Evolutionary conservation across 805 yeast genomes (phyloP).

Genomic region (Ogataea paraovalis): DNA sequence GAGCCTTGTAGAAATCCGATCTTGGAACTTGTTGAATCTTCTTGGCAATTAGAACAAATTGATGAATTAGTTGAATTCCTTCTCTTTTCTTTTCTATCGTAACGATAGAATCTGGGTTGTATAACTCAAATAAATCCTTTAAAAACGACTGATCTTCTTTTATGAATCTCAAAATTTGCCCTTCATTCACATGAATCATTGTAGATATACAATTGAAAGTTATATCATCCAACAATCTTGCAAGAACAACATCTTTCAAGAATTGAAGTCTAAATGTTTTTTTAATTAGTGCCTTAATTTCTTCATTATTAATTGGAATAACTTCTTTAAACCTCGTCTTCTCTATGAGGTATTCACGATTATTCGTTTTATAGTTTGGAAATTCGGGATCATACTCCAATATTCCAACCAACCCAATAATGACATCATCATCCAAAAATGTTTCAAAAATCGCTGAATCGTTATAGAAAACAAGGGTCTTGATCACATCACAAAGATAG

Average conservation of each 20-base stretch:
- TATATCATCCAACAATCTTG: constrained; percentile 77
- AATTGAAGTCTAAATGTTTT: constrained; percentile 77
- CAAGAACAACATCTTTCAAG: constrained; percentile 81
- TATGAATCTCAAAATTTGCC: constrained; percentile 57
- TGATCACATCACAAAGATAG: constrained; percentile 66
- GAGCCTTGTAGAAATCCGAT: constrained; percentile 55
- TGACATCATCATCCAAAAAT: constrained; percentile 49
- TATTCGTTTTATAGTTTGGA: constrained; percentile 76
- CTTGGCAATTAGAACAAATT: constrained; percentile 73
- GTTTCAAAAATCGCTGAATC: constrained; percentile 59
- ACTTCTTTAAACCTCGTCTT: constrained; percentile 67
- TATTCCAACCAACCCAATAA: constrained; percentile 67
- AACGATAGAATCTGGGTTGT: constrained; percentile 27
- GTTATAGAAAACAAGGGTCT: constrained; percentile 65
- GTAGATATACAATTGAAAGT: constrained; percentile 64
- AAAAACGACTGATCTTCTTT: constrained; percentile 51
- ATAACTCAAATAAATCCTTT: constrained; percentile 55
- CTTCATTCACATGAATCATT: constrained; percentile 65
- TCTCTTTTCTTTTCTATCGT: constrained; percentile 43
- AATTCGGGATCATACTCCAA: constrained; percentile 88
- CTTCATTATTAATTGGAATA: constrained; percentile 52
- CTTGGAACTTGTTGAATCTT: constrained; percentile 57
- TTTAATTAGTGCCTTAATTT: constrained; percentile 53
- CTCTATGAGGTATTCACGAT: constrained; percentile 58
- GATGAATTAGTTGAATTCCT: constrained; percentile 76